Evolutionary conservation across 1,284 basidiomycete genomes (phyloP).

Genomic region (Melampsora americana): DNA sequence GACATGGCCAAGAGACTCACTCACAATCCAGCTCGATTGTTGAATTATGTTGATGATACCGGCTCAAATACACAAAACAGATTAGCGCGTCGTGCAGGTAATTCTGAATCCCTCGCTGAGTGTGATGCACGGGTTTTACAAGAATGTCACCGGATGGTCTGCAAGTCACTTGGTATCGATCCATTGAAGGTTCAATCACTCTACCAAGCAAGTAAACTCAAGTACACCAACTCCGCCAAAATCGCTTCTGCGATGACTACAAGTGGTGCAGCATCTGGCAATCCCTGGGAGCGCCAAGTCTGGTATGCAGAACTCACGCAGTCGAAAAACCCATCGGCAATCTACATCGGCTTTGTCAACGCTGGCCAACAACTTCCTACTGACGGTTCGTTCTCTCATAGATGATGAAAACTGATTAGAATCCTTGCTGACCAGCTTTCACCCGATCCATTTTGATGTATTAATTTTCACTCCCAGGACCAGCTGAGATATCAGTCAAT

Average conservation of each 20-base stretch:
- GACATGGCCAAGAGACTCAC: background rate
- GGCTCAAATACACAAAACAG: background rate
- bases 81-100: background rate
- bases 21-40: constrained; percentile 3
- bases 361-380: constrained; percentile 21
- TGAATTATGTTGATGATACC: background rate
- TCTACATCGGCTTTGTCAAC: constrained; percentile 31
- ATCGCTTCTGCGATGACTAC: background rate
- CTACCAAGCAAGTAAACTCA: background rate
- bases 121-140: background rate
- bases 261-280: background rate
- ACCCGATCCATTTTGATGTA: too few relatives aligned
- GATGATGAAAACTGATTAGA: background rate
- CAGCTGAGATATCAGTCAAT: background rate
- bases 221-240: background rate
- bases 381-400: constrained; percentile 17
- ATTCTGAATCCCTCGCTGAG: background rate
- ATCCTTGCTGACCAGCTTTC: too few relatives aligned
- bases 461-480: background rate
- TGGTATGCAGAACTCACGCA: constrained; percentile 19
- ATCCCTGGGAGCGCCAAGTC: constrained; percentile 16
- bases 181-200: background rate
- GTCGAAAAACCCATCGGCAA: background rate
- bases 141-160: background rate
- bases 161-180: background rate